Evolutionary conservation across 371 early-diverging fungal species (phyloP).

Genomic region (Mortierella sp.): DNA sequence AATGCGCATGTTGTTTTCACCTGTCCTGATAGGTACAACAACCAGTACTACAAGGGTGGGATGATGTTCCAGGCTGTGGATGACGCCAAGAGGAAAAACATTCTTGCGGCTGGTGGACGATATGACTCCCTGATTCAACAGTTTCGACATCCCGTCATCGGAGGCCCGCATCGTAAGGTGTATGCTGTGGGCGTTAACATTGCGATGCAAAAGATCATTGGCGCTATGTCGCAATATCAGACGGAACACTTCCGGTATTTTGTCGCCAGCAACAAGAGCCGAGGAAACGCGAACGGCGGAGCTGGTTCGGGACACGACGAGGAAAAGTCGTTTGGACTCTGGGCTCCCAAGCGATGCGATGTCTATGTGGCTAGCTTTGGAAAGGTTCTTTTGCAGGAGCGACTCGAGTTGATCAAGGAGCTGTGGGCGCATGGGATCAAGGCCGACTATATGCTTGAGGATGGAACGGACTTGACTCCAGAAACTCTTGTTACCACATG

Average conservation of each 20-base stretch:
- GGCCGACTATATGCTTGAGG: slow-evolving; percentile 84
- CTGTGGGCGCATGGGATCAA: slow-evolving; percentile 82
- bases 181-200: slow-evolving; percentile 86
- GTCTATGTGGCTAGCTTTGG: slow-evolving; percentile 89
- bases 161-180: slow-evolving; percentile 61
- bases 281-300: slow-evolving; percentile 17
- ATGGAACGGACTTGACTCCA: slow-evolving; percentile 74
- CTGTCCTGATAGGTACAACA: slow-evolving; percentile 70
- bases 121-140: slow-evolving; percentile 82
- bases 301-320: slow-evolving; percentile 29
- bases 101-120: slow-evolving; percentile 88
- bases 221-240: slow-evolving; percentile 79
- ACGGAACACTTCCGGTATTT: slow-evolving; percentile 70
- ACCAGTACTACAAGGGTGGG: slow-evolving; percentile 80
- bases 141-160: slow-evolving; percentile 69
- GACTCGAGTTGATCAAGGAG: slow-evolving; percentile 79
- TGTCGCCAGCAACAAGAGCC: slow-evolving; percentile 60
- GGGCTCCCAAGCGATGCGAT: slow-evolving; percentile 70
- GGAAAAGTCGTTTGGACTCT: slow-evolving; percentile 51
- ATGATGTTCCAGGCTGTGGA: slow-evolving; percentile 82
- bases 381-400: slow-evolving; percentile 76
- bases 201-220: slow-evolving; percentile 82
- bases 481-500: slow-evolving; percentile 76
- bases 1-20: not conserved
- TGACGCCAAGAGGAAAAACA: slow-evolving; percentile 78